Evolutionary conservation across 2,329 filamentous ascomycete genomes (phyloP), one percentile per base, ranked within the genome.

Genomic region (Alternaria triticina): DNA sequence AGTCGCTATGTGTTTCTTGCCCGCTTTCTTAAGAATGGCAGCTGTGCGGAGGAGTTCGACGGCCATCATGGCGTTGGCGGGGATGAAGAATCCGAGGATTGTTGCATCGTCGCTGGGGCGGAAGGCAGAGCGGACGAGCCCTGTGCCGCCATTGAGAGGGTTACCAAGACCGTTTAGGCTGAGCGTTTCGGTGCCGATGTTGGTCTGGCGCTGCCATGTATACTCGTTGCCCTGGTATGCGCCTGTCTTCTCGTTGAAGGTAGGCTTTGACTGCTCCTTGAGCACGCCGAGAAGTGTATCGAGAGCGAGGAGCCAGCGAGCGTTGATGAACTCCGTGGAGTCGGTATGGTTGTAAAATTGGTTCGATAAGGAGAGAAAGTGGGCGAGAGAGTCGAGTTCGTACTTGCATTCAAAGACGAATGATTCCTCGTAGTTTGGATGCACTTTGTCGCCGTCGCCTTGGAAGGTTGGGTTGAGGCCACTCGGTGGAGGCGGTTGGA

Each of bases 371-470:
- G 91, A 89, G 6, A 99, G 86, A 79, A 99, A 99, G 76, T 96
- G 91, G 0, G 94, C 96, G 0, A 99, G 85, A 9, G 94, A 97
- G 81, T 99, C 96, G 22, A 99, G 89, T 83, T 99, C 96, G 81
- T 98, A 99, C 82, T 99, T 99, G 87, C 96, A 99, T 81, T 99
- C 96, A 69, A 97, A 99, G 4, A 99, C 96, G 52, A 90, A 87
- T 0, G 86, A 88, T 0, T 91, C 91, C 74, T 98, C 94, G 76
- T 97, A 98, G 1, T 86, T 85, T 0, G 96, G 96, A 72, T 97
- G 93, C 0, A 99, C 96, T 9, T 78, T 81, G 75, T 99, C 96
- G 20, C 90, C 87, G 77, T 97, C 92, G 4, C 92, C 92, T 74
- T 95, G 97, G 71, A 87, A 86, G 15, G 89, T 90, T 6, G 90